A percentile compares a stretch with the other conserved stretches of the same genome.
Evolutionary conservation across 2,329 filamentous ascomycete genomes (phyloP).

Genomic region (Sporothrix variecibatus): DNA sequence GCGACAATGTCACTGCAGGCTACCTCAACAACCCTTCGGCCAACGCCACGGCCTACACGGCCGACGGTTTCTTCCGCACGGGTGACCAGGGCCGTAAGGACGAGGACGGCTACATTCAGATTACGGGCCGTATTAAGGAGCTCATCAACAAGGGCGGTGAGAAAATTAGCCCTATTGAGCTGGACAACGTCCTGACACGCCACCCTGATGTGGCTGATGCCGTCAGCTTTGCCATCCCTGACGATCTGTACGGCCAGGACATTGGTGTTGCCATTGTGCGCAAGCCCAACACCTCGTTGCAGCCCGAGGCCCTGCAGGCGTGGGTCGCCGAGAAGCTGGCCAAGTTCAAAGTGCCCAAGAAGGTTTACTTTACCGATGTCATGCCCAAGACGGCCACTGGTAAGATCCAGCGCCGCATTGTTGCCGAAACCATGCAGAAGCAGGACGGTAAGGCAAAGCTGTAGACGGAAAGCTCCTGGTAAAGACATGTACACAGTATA

Average conservation of each 20-base stretch:
- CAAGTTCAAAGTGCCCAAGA: slow-evolving; percentile 84
- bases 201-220: slow-evolving; percentile 74
- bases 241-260: slow-evolving; percentile 82
- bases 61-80: slow-evolving; percentile 80
- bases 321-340: slow-evolving; percentile 72
- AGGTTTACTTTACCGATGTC: slow-evolving; percentile 79
- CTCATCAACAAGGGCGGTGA: slow-evolving; percentile 89
- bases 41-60: slow-evolving; percentile 72
- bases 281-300: slow-evolving; percentile 62
- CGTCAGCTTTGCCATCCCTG: slow-evolving; percentile 79
- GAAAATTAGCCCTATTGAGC: slow-evolving; percentile 85
- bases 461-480: slow-evolving; percentile 38
- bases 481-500: neutral
- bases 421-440: slow-evolving; percentile 83
- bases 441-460: slow-evolving; percentile 61
- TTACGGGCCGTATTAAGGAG: slow-evolving; percentile 92
- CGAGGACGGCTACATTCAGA: slow-evolving; percentile 76
- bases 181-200: slow-evolving; percentile 79
- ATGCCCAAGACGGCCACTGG: slow-evolving; percentile 94
- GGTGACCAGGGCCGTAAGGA: slow-evolving; percentile 84
- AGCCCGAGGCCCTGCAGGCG: slow-evolving; percentile 61
- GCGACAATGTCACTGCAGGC: slow-evolving; percentile 80
- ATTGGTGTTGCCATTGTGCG: slow-evolving; percentile 75
- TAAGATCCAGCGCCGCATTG: slow-evolving; percentile 82
- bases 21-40: slow-evolving; percentile 82